Evolutionary conservation across 176 grass and related monocot genomes (phyloP), one percentile per base, ranked within the genome.

Genomic region (Pharus latifolius): DNA sequence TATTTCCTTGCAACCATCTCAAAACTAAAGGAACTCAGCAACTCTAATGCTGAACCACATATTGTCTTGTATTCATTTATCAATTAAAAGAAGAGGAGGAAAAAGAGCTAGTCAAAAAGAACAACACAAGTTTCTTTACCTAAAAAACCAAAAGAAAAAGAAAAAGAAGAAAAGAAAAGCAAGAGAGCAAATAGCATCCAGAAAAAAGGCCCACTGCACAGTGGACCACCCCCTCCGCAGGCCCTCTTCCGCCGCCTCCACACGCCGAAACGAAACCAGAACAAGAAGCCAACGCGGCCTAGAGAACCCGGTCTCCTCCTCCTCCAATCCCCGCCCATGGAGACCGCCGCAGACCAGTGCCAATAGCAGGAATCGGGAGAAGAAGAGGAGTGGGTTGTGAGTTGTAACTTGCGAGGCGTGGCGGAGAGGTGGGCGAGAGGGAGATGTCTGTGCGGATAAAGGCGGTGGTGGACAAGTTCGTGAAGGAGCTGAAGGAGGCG

Each of bases 391-490:
- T 25, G 13, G 2, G 24, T 15, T 18, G 44, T 70, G 33, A n/a
- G n/a, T n/a, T n/a, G n/a, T n/a, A n/a, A n/a, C 3, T 30, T 2
- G 20, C 54, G 34, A 30, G 54, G 34, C 1, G 54, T 2, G 60
- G 72, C 56, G 55, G 44, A 57, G 3, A 58, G 45, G 20, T 53
- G 27, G 28, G 2, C 16, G 16, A 13, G 23, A 32, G 34, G 45
- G 46, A 60, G 68, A 95, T 99, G 90, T 91, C 87, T 33, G 59
- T 88, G 31, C 58, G 90, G 49, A 95, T 99, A 72, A 99, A 99
- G 82, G 76, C 90, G 19, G 96, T 95, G 77, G 96, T 99, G 15
- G 96, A 99, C 70, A 86, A 78, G 84, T 99, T 99, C 79, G 87
- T 95, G 69, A 85, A 77, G 62, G 90, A 95, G 82, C 79, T 99